Evolutionary conservation across 2,329 filamentous ascomycete species (phyloP), one percentile per base, ranked within the genome.

Genomic region (Tolypocladium guangdongense): DNA sequence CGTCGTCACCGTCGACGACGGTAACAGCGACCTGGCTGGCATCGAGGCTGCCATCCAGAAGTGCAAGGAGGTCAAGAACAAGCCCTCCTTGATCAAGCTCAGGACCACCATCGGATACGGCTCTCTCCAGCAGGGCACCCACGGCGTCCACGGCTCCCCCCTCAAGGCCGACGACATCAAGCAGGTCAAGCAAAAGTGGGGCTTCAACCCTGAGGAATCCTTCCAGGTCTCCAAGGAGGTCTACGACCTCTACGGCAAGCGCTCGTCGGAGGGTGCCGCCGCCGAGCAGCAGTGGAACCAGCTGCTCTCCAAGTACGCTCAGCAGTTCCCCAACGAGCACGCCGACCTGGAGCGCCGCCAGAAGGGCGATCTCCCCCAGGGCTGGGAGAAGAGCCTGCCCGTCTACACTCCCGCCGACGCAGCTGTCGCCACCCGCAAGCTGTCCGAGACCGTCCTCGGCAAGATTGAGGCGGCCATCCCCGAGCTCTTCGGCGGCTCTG

Each of bases 71-170:
- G 87, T 95, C 74, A 97, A 84, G 73, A 83, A 97, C 81, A 99
- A 97, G 87, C 93, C 93, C 59, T 87, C 91, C 57, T 78, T 99
- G 67, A 96, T 99, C 80, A 91, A 95, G 80, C 84, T 99, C 65
- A 90, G 85, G 71, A 99, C 93, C 69, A 97, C 88, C 72, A 99
- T 99, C 69, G 93, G 93, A 66, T 99, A 86, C 75, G 93, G 93
- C 65, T 97, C 93, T 64, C 83, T 87, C 74, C 83, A 93, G 66
- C 83, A 95, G 79, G 93, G 93, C 67, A 97, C 93, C 63, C 87
- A 89, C 71, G 89, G 89, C 73, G 93, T 99, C 58, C 93, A 99
- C 82, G 93, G 93, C 64, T 90, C 92, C 71, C 87, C 93, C 57
- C 83, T 99, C 62, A 97, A 97, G 84, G 82, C 84, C 60, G 92